phyloP scores from a whole-genome alignment of 169 alveolate species.

The Eimeria necatrix region DNA sequence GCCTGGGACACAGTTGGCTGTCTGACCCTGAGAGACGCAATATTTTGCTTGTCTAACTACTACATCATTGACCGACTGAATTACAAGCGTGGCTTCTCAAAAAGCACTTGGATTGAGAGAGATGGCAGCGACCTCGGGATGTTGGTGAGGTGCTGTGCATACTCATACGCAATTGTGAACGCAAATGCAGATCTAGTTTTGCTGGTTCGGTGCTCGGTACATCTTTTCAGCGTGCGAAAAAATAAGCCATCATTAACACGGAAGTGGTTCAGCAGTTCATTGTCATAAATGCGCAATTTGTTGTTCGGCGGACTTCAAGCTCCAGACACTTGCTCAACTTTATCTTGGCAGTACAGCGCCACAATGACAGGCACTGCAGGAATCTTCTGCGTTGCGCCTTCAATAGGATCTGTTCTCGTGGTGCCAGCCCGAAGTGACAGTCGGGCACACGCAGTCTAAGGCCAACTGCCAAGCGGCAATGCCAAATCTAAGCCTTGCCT shows the following conservation, averaged over 20 bases:
- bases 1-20: conserved; percentile 76
- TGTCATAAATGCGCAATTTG: no score
- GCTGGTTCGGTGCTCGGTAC: no score
- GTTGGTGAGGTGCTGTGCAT: neutral
- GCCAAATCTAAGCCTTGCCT: conserved; percentile 56
- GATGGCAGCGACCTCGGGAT: conserved; percentile 67
- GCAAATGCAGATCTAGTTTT: no score
- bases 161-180: no score
- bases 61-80: conserved; percentile 62
- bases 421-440: conserved; percentile 52
- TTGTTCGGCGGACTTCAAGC: no score
- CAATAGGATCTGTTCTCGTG: conserved; percentile 51
- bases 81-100: conserved; percentile 21
- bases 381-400: neutral
- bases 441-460: conserved; percentile 45
- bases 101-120: conserved; percentile 56
- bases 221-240: no score
- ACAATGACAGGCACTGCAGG: no score
- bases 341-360: no score
- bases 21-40: conserved; percentile 66
- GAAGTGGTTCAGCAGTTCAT: no score
- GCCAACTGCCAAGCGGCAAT: conserved; percentile 65
- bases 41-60: conserved; percentile 73
- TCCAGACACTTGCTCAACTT: no score
- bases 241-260: neutral